Evolutionary conservation across 495 filamentous ascomycete species (phyloP).

Genomic region (Lasiosphaeris hirsuta): DNA sequence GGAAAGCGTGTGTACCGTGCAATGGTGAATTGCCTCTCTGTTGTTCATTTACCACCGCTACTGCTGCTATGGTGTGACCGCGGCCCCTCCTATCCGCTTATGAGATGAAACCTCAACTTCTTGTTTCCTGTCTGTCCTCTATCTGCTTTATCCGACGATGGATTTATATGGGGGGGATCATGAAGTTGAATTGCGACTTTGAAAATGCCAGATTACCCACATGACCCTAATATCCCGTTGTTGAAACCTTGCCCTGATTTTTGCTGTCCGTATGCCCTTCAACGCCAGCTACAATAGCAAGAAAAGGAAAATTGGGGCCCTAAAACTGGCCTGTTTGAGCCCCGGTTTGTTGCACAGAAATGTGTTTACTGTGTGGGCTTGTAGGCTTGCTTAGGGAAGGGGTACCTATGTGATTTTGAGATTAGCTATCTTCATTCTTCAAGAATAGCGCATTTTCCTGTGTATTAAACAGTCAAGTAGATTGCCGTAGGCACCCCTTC

Average conservation of each 20-base stretch:
- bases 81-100: background rate
- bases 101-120: background rate
- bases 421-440: too few species aligned
- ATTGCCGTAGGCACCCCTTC: background rate
- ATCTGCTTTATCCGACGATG: background rate
- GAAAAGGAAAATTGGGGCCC: background rate
- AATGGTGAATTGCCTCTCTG: too few species aligned
- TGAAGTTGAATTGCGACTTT: slow-evolving; percentile 28
- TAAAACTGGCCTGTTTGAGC: too few species aligned
- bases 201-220: slow-evolving; percentile 13
- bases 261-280: slow-evolving; percentile 15
- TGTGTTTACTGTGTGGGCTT: slow-evolving; percentile 26
- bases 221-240: slow-evolving; percentile 23
- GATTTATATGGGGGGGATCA: slow-evolving; percentile 17
- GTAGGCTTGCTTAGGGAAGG: slow-evolving; percentile 80
- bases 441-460: too few species aligned
- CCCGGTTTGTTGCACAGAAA: background rate
- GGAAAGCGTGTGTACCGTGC: too few species aligned
- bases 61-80: too few species aligned
- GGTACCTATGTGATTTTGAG: slow-evolving; percentile 52
- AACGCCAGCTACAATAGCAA: slow-evolving; percentile 22
- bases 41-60: background rate
- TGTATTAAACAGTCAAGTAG: too few species aligned
- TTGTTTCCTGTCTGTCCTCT: background rate
- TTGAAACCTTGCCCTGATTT: slow-evolving; percentile 31